A percentile compares a stretch with the other conserved stretches of the same genome.
These are phyloP conservation scores for Daedalea quercina DNA, from an alignment of 768 basidiomycete species.

Conservation along the genomic window DNA sequence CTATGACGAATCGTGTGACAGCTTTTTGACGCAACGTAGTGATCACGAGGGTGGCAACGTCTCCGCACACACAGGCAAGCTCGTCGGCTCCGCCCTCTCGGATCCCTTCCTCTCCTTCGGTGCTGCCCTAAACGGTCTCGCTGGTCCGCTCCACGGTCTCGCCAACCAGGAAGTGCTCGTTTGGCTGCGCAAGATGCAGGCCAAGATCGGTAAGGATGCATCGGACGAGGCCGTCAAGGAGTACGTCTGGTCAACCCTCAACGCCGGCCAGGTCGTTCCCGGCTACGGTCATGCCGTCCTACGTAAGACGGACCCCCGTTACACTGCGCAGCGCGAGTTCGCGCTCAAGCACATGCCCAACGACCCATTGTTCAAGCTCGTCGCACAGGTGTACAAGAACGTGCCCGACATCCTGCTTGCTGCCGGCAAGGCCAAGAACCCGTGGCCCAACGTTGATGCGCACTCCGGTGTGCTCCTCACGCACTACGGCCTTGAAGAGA, in stretches of 20 bases:
- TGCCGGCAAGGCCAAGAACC: conserved; percentile 91
- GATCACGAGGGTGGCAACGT: conserved; percentile 99
- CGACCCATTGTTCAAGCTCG: conserved; percentile 92
- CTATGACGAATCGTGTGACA: not conserved
- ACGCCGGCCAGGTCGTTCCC: conserved; percentile 89
- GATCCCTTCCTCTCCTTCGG: conserved; percentile 95
- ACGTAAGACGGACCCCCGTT: conserved; percentile 89
- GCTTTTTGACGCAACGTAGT: conserved; percentile 26
- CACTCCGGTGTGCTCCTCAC: conserved; percentile 89
- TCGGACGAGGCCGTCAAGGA: conserved; percentile 85
- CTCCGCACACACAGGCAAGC: conserved; percentile 89
- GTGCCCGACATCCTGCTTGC: conserved; percentile 89
- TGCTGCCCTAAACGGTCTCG: conserved; percentile 92
- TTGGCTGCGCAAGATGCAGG: conserved; percentile 93
- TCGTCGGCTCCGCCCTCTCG: conserved; percentile 91
- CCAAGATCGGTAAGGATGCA: conserved; percentile 78
- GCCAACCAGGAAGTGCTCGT: conserved; percentile 96
- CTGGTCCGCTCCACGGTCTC: conserved; percentile 93
- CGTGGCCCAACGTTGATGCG: conserved; percentile 96
- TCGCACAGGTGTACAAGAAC: conserved; percentile 80
- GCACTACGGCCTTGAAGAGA: conserved; percentile 81
- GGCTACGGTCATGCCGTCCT: conserved; percentile 87
- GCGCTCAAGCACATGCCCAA: conserved; percentile 79
- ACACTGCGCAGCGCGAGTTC: conserved; percentile 86
- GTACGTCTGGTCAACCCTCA: conserved; percentile 93